A percentile compares a stretch with the other conserved stretches of the same genome.
These are phyloP conservation scores for Tetrapisispora namnaoensis DNA, from an alignment of 805 yeast genomes.

Conservation along the genomic window DNA sequence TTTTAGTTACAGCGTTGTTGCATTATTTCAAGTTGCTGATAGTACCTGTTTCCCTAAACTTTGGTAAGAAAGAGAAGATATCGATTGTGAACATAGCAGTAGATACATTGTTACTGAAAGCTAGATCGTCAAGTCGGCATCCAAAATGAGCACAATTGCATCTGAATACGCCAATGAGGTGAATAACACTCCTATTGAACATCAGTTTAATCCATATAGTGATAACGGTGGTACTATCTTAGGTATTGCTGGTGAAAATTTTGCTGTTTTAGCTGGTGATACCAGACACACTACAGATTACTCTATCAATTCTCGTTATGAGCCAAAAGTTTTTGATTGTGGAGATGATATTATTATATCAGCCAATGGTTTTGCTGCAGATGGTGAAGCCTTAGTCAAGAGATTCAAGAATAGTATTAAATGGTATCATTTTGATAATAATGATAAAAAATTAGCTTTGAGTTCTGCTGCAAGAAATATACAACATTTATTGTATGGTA, in stretches of 20 bases:
- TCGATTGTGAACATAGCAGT: no score
- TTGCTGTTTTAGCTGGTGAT: conserved; percentile 94
- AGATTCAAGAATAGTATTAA: conserved; percentile 54
- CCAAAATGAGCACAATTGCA: conserved; percentile 37
- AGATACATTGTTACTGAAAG: no score
- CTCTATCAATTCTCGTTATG: conserved; percentile 84
- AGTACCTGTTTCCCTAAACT: no score
- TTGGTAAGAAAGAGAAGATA: no score
- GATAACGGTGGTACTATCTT: conserved; percentile 96
- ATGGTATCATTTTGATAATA: conserved; percentile 91
- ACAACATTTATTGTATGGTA: conserved; percentile 83
- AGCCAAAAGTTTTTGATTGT: conserved; percentile 78
- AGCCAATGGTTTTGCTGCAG: conserved; percentile 96
- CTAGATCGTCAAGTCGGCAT: not conserved
- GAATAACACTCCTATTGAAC: conserved; percentile 64
- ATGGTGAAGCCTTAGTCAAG: conserved; percentile 75
- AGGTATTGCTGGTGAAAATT: conserved; percentile 97
- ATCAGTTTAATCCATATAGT: conserved; percentile 83
- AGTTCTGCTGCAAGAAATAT: conserved; percentile 79
- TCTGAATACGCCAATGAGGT: conserved; percentile 57
- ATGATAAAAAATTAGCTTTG: conserved; percentile 53
- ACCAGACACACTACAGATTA: conserved; percentile 96
- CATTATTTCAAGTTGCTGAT: no score
- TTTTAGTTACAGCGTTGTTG: no score
- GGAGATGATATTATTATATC: conserved; percentile 83